Conservation (phyloP, 2,329 filamentous ascomycete genomes). For the Neoarthrinium moseri region DNA sequence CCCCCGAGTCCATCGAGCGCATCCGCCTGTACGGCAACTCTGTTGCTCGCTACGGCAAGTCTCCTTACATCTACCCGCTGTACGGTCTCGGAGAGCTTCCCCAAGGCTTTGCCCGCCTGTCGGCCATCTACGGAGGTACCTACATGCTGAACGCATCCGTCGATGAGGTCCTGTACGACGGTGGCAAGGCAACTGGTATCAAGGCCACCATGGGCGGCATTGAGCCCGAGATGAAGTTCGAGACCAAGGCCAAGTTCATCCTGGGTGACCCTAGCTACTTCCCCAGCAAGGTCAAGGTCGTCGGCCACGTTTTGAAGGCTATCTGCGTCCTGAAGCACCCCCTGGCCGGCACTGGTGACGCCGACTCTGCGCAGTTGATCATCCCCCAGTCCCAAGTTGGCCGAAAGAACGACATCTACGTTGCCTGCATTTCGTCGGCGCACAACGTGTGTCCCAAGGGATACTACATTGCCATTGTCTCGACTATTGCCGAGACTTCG, state of each 20-base stretch:
- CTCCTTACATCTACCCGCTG: constrained; percentile 97
- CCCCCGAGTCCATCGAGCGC: constrained; percentile 83
- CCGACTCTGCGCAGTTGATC: constrained; percentile 91
- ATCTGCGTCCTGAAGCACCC: constrained; percentile 98
- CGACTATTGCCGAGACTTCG: constrained; percentile 88
- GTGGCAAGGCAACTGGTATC: constrained; percentile 86
- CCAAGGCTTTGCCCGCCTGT: constrained; percentile 94
- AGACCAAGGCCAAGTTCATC: constrained; percentile 95
- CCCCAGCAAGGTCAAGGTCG: constrained; percentile 80
- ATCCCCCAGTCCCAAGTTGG: constrained; percentile 97
- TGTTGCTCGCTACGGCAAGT: constrained; percentile 96
- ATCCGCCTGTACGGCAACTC: constrained; percentile 97
- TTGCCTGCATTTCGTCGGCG: constrained; percentile 90
- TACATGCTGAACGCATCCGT: constrained; percentile 99
- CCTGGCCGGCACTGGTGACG: constrained; percentile 81
- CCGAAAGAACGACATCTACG: constrained; percentile 96
- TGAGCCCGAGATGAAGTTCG: constrained; percentile 85
- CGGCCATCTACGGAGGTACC: constrained; percentile 96
- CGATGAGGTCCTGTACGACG: constrained; percentile 85
- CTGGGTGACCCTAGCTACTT: constrained; percentile 97
- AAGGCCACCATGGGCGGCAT: constrained; percentile 94
- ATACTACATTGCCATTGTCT: constrained; percentile 98
- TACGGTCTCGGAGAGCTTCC: constrained; percentile 97
- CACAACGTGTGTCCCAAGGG: constrained; percentile 99
- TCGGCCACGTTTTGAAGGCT: constrained; percentile 88